phyloP scores from a whole-genome alignment of 768 basidiomycete species.

The Polyporus arcularius region DNA sequence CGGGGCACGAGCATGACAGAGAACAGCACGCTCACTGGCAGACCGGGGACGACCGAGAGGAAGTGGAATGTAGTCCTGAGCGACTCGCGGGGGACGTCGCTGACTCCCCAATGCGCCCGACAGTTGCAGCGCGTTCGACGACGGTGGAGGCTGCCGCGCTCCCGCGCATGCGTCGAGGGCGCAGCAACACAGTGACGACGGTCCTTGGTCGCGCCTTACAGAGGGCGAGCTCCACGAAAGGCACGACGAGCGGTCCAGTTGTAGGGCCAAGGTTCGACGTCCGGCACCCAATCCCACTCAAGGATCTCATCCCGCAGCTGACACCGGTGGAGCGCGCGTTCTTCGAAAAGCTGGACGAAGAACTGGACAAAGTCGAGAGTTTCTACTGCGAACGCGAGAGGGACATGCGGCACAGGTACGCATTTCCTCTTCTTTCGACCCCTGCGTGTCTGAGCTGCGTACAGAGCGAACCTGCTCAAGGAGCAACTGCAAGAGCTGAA shows the following conservation, averaged over 20 bases:
- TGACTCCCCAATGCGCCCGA: background rate
- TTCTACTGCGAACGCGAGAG: conserved; percentile 79
- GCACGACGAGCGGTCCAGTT: background rate
- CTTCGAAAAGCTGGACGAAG: conserved; percentile 72
- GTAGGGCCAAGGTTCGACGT: conserved; percentile 9
- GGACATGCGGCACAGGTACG: conserved; percentile 47
- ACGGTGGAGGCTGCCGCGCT: background rate
- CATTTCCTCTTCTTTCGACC: background rate
- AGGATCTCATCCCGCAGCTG: conserved; percentile 52
- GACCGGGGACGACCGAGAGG: background rate
- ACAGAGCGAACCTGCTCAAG: conserved; percentile 43
- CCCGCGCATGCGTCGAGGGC: background rate
- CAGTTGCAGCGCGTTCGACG: background rate
- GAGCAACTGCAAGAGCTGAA: conserved; percentile 75
- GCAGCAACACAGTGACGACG: conserved; percentile 7
- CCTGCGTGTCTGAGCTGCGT: background rate
- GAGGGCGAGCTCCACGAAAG: conserved; percentile 1
- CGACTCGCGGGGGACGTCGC: background rate
- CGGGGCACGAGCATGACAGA: background rate
- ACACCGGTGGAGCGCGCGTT: conserved; percentile 66
- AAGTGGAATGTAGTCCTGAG: background rate
- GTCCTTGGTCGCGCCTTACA: conserved; percentile 8
- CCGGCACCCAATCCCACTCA: conserved; percentile 24
- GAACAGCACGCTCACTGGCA: background rate
- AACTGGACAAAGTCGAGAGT: conserved; percentile 81